A percentile compares a stretch with the other conserved stretches of the same genome.
Conservation (phyloP, 805 yeast species). For the Kazachstania bromeliacearum region DNA sequence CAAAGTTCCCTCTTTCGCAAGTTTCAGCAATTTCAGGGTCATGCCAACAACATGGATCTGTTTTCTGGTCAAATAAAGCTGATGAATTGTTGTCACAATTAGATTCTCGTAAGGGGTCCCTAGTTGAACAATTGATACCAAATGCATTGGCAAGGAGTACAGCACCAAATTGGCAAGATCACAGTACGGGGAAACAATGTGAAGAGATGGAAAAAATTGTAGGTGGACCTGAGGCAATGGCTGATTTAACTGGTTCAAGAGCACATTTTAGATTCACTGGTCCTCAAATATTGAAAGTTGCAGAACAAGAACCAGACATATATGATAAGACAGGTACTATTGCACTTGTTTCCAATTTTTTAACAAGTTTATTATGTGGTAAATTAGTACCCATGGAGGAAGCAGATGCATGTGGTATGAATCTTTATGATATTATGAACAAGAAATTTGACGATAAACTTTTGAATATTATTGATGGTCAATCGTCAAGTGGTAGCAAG, state of each 20-base stretch:
- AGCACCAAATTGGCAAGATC: conserved; percentile 95
- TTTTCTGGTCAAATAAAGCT: conserved; percentile 59
- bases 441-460: conserved; percentile 48
- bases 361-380: conserved; percentile 65
- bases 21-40: conserved; percentile 74
- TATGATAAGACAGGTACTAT: conserved; percentile 54
- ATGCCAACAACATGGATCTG: conserved; percentile 89
- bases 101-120: conserved; percentile 20
- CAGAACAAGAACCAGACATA: conserved; percentile 39
- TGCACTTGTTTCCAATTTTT: conserved; percentile 68
- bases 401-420: conserved; percentile 92
- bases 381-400: conserved; percentile 57
- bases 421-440: conserved; percentile 61
- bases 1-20: conserved; percentile 44
- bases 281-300: conserved; percentile 74
- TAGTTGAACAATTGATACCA: conserved; percentile 40
- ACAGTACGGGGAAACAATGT: conserved; percentile 68
- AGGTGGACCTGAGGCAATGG: conserved; percentile 52
- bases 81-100: conserved; percentile 33
- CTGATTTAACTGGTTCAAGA: conserved; percentile 68
- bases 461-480: conserved; percentile 31
- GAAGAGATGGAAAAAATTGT: conserved; percentile 46
- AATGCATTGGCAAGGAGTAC: conserved; percentile 49
- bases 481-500: conserved; percentile 11
- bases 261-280: conserved; percentile 91